These are phyloP conservation scores for Pseudogymnoascus sp. DNA, from an alignment of 2,329 filamentous ascomycete species.

Conservation along the genomic window DNA sequence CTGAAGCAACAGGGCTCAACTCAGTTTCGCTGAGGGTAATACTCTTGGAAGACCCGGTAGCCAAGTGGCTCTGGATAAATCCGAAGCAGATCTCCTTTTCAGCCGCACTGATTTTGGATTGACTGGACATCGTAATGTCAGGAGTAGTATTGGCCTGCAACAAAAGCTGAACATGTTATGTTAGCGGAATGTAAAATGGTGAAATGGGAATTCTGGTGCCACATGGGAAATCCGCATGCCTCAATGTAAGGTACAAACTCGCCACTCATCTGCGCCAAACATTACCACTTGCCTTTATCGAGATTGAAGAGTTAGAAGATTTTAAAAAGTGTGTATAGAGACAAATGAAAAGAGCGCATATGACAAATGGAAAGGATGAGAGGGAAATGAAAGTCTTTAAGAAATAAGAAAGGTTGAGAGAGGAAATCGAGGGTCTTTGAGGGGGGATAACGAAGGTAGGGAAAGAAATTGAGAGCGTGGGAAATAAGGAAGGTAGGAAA, in stretches of 20 bases:
- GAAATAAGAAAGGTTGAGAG: background rate
- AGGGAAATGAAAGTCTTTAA: background rate
- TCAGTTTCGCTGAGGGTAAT: background rate
- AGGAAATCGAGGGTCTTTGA: background rate
- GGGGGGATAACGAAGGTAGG: background rate
- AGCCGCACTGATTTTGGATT: conserved; percentile 2
- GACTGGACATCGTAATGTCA: background rate
- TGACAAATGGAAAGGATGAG: background rate
- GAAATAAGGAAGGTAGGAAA: background rate
- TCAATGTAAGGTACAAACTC: background rate
- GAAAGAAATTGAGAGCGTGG: background rate
- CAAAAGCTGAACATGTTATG: background rate
- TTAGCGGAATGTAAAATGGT: background rate
- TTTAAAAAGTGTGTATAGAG: background rate
- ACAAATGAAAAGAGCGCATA: background rate
- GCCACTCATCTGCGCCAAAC: background rate
- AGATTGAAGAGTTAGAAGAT: background rate
- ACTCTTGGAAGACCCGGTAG: background rate
- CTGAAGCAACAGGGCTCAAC: background rate
- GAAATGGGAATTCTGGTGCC: background rate
- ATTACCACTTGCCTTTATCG: background rate
- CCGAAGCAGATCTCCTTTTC: conserved; percentile 5
- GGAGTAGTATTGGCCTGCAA: background rate
- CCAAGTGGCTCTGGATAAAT: conserved; percentile 1
- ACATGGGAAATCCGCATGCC: background rate